Base-by-base conservation (phyloP, 768 basidiomycete species). In the Psilocybe azurescens region DNA sequence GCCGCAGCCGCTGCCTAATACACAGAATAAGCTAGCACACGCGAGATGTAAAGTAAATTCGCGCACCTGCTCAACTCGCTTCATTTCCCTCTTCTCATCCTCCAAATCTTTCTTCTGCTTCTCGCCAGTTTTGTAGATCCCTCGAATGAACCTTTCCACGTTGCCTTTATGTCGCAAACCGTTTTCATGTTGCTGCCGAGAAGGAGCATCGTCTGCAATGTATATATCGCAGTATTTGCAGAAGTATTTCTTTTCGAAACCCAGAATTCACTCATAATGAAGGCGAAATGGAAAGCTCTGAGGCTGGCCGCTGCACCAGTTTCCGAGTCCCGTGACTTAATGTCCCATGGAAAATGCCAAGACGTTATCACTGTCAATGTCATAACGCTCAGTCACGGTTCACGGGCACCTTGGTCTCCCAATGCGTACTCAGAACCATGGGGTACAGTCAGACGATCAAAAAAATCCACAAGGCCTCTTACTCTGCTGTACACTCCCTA, bases 141-240 rank as follows among this genome's bases (percentile, higher is more conserved):
- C 88, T 24, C 95, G 83, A 60, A 99, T 91, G 76, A 90, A 97
- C 16, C 96, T 84, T 70, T 99, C 97, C 61, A 91, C 87, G 73
- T 93, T 97, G 49, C 97, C 97, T 71, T 96, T 91, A 79, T 99
- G 97, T 33, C 93, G 86, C 49, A 98, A 78, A 46, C 97, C 97
- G 65, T 86, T 92, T 76, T 99, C 97, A 72, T 99, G 97, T 57
- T 94, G 94, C 65, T 86, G 82, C 55, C 93, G 84, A 1, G 97
- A 98, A 62, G 97, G 91, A 9, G 82, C 94, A 81, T 99, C 97
- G 78, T 99, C 97, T 56, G 95, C 86, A 63, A 99, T 98, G 79
- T 90, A 98, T 65, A 94, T 95, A 54, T 95, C 92, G 80, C 97
- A 99, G 81, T 98, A 98, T 73, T 95, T 95, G 88, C 95, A 97